Evolutionary conservation across 1,139 yeast genomes (phyloP).

Genomic region (Arxiozyma heterogenica): DNA sequence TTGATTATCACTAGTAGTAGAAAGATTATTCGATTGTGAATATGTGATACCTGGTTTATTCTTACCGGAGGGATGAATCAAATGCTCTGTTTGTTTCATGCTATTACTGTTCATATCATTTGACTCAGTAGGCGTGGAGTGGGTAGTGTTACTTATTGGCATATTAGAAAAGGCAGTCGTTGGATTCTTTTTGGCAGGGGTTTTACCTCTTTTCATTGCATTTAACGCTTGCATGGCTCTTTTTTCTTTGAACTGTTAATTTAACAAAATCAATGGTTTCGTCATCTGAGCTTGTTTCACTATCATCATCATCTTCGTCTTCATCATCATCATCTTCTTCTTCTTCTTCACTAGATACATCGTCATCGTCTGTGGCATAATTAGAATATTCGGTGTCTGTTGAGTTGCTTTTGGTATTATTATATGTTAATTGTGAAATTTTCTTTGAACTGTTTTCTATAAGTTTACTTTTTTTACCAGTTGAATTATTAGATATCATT

Average conservation of each 20-base stretch:
- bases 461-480: conserved; percentile 27
- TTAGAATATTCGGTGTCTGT: neutral
- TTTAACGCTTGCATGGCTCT: conserved; percentile 44
- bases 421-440: too few species aligned
- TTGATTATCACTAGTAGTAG: neutral
- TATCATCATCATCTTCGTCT: conserved; percentile 33
- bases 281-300: conserved; percentile 50
- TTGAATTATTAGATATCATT: conserved; percentile 20
- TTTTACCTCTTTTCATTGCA: conserved; percentile 34
- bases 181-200: conserved; percentile 8
- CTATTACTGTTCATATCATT: neutral
- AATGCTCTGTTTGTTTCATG: neutral
- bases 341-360: neutral
- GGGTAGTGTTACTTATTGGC: neutral
- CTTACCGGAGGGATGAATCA: neutral
- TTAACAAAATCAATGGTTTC: conserved; percentile 64
- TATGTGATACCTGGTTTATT: conserved; percentile 1
- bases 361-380: neutral
- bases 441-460: conserved; percentile 13
- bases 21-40: conserved; percentile 3
- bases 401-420: too few species aligned
- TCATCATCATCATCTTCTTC: conserved; percentile 32
- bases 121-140: neutral
- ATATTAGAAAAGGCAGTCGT: neutral
- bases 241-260: conserved; percentile 57